Base-by-base conservation (phyloP, 805 yeast genomes). In the Candida berthetii region DNA sequence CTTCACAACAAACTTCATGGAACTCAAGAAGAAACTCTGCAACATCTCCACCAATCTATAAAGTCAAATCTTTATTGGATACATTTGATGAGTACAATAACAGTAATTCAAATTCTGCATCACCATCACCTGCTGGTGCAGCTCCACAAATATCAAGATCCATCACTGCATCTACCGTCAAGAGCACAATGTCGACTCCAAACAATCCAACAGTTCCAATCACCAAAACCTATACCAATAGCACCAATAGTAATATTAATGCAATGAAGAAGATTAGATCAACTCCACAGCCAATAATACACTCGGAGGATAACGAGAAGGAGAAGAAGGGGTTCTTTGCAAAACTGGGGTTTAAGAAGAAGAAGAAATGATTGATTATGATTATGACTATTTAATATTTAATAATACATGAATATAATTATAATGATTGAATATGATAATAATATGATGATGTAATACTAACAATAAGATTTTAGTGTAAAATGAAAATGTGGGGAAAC, bases 1-100 rank as follows among this genome's bases (percentile, higher is more conserved):
- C 20, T 17, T 10, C 17, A 8, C 24, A 22, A 8, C 24, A 22
- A 13, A 27, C 4, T 14, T 19, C 44, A 7, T 17, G 42, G 10
- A 15, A 33, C 5, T 45, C 53, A 16, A 50, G 54, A 37, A 38
- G 55, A 22, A 46, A 44, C 37, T 47, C 54, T 11, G 40, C 46
- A 10, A 36, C 37, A 14, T 34, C 45, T 3, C 29, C 31, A 13
- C 16, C 27, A 14, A 37, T 53, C 3, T 54, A 55, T 34, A 55
- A 49, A 20, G 58, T 55, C 5, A 51, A 44, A 34, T 50, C 56
- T 1, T 38, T 55, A 22, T 28, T 55, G 20, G 58, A 51, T 34
- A 13, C 38, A 2, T 38, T 41, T 16, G 55, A 50, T 5, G 35
- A 20, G 2, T 22, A 7, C 8, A 22, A 22, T 22, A 22, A 22